These are phyloP conservation scores for Cokeromyces recurvatus DNA, from an alignment of 371 early-diverging fungal genomes.

Conservation along the genomic window DNA sequence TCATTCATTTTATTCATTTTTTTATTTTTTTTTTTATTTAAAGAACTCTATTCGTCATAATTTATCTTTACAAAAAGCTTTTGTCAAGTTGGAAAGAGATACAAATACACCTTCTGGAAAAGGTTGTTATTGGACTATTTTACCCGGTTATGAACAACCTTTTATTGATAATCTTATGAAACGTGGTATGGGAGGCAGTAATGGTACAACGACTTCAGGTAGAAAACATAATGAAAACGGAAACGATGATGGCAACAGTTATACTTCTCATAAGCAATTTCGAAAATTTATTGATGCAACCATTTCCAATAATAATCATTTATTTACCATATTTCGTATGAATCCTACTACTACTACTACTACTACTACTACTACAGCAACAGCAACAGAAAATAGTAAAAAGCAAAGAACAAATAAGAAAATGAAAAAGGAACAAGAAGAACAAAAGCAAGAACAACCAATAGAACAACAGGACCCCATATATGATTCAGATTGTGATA, in stretches of 20 bases:
- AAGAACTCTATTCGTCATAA: slow-evolving; percentile 3
- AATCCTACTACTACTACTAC: slow-evolving; percentile 1
- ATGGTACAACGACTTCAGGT: too few relatives aligned
- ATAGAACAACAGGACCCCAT: not conserved
- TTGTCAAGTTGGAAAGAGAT: slow-evolving; percentile 88
- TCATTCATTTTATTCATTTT: not conserved
- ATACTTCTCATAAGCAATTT: not conserved
- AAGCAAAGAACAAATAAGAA: not conserved
- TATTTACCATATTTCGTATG: slow-evolving; percentile 21
- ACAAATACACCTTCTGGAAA: slow-evolving; percentile 85
- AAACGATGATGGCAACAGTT: not conserved
- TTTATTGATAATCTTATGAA: slow-evolving; percentile 36
- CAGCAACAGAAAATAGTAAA: not conserved
- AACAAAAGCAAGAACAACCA: not conserved
- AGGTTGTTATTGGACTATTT: slow-evolving; percentile 92
- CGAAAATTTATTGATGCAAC: not conserved
- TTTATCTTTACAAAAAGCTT: slow-evolving; percentile 68
- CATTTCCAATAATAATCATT: not conserved
- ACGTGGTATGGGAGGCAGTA: not conserved
- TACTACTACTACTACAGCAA: not conserved
- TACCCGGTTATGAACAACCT: slow-evolving; percentile 38
- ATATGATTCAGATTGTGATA: slow-evolving; percentile 18
- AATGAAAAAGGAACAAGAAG: not conserved
- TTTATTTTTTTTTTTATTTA: too few relatives aligned
- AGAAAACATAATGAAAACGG: too few relatives aligned